phyloP scores from a whole-genome alignment of 805 yeast species.

The Ogataea thermomethanolica region DNA sequence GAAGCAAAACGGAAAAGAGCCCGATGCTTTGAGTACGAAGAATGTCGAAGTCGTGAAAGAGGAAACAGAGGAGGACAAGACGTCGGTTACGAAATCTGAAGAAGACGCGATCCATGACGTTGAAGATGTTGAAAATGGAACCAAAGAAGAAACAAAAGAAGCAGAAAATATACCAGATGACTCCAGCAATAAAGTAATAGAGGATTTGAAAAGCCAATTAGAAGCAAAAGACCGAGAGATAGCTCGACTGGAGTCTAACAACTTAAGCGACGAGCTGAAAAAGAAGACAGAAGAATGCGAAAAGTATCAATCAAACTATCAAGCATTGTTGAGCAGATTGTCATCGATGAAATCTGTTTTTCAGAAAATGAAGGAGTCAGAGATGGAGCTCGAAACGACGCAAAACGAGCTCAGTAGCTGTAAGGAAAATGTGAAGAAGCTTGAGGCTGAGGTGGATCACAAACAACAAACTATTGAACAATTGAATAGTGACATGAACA shows the following conservation, averaged over 20 bases:
- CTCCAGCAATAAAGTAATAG: background rate
- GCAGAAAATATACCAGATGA: background rate
- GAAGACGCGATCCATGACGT: background rate
- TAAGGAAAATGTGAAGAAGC: slow-evolving; percentile 33
- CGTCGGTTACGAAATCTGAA: background rate
- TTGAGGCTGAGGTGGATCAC: slow-evolving; percentile 34
- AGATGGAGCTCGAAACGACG: slow-evolving; percentile 54
- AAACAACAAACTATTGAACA: slow-evolving; percentile 26
- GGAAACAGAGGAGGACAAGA: background rate
- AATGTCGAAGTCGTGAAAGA: background rate
- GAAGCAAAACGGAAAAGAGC: slow-evolving; percentile 4
- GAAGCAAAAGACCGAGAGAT: slow-evolving; percentile 7
- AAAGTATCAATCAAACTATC: slow-evolving; percentile 56
- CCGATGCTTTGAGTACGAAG: no score
- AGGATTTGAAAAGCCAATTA: slow-evolving; percentile 2
- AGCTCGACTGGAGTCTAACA: background rate
- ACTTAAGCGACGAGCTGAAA: slow-evolving; percentile 31
- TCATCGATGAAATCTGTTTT: slow-evolving; percentile 74
- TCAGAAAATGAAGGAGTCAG: slow-evolving; percentile 68
- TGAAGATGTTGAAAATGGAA: background rate
- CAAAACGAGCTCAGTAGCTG: slow-evolving; percentile 44
- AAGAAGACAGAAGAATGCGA: slow-evolving; percentile 50
- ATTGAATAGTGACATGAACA: slow-evolving; percentile 18
- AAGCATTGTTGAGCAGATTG: slow-evolving; percentile 55
- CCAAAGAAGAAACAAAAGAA: background rate